Conservation (phyloP, 2,329 filamentous ascomycete genomes). For the Beauveria pseudobassiana region DNA sequence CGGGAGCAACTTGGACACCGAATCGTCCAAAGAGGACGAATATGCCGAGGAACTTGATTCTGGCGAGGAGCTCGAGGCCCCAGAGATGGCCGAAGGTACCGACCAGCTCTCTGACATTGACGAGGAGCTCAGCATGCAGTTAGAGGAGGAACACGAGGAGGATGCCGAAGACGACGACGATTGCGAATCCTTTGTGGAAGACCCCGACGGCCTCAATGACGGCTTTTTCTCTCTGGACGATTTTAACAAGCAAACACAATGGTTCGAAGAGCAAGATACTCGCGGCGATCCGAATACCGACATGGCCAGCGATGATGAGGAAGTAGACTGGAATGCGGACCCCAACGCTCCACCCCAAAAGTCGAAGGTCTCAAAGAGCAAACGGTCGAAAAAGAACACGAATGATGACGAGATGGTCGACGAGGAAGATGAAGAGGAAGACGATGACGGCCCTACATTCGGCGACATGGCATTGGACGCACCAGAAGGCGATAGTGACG, state of each 20-base stretch:
- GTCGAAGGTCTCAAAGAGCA: slow-evolving; percentile 13
- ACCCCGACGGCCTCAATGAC: slow-evolving; percentile 84
- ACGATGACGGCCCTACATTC: slow-evolving; percentile 78
- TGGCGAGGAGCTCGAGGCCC: slow-evolving; percentile 23
- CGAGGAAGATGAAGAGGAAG: slow-evolving; percentile 55
- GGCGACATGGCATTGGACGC: slow-evolving; percentile 69
- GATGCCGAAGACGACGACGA: slow-evolving; percentile 40
- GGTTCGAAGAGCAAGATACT: slow-evolving; percentile 78
- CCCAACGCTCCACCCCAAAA: slow-evolving; percentile 45
- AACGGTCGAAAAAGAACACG: slow-evolving; percentile 21
- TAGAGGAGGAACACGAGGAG: slow-evolving; percentile 35
- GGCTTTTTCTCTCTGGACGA: slow-evolving; percentile 97
- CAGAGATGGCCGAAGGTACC: slow-evolving; percentile 26
- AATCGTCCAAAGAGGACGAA: slow-evolving; percentile 26
- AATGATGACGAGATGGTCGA: slow-evolving; percentile 30
- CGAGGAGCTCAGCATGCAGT: slow-evolving; percentile 29
- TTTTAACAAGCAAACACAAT: slow-evolving; percentile 91
- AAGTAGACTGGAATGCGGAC: slow-evolving; percentile 80
- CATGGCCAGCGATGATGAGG: slow-evolving; percentile 72
- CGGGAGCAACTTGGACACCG: slow-evolving; percentile 20
- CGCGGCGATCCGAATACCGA: slow-evolving; percentile 69
- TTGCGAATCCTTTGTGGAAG: slow-evolving; percentile 54
- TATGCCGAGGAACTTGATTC: slow-evolving; percentile 26
- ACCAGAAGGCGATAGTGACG: slow-evolving; percentile 59
- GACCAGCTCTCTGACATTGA: slow-evolving; percentile 14